Evolutionary conservation across 345 rosid genomes (phyloP).

Genomic region (Camelina laxa): DNA sequence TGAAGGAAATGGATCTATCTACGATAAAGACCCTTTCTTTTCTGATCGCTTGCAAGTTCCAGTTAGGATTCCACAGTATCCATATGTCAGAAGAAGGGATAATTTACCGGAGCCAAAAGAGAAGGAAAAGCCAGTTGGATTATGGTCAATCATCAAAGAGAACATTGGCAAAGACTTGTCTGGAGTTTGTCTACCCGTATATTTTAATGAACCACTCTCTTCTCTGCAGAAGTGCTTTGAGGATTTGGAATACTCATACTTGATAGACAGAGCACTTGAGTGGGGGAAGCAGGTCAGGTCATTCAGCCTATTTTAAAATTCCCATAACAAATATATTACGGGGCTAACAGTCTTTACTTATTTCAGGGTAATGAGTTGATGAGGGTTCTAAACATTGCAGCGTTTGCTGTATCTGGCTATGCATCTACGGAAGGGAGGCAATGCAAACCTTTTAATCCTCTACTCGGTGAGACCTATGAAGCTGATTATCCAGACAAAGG

Average conservation of each 20-base stretch:
- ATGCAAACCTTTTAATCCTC: constrained; percentile 98
- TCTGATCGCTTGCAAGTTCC: constrained; percentile 63
- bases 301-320: constrained; percentile 30
- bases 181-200: constrained; percentile 98
- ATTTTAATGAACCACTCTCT: constrained; percentile 95
- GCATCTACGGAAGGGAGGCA: constrained; percentile 99
- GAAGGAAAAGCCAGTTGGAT: constrained; percentile 93
- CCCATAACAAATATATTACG: not conserved
- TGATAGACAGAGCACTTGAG: constrained; percentile 89
- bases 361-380: constrained; percentile 92
- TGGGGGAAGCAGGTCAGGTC: constrained; percentile 97
- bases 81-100: constrained; percentile 85
- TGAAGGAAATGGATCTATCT: constrained; percentile 57
- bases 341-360: constrained; percentile 30
- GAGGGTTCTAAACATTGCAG: constrained; percentile 92
- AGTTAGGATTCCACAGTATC: constrained; percentile 66
- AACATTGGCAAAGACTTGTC: constrained; percentile 98
- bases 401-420: constrained; percentile 99
- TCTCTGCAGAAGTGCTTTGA: constrained; percentile 98
- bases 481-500: constrained; percentile 99
- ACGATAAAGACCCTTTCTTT: constrained; percentile 63
- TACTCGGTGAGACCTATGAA: constrained; percentile 97
- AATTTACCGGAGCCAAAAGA: constrained; percentile 96
- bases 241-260: constrained; percentile 92
- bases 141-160: constrained; percentile 98